Evolutionary conservation across 2,329 filamentous ascomycete genomes (phyloP).

Genomic region (Leptographium wingfieldii): DNA sequence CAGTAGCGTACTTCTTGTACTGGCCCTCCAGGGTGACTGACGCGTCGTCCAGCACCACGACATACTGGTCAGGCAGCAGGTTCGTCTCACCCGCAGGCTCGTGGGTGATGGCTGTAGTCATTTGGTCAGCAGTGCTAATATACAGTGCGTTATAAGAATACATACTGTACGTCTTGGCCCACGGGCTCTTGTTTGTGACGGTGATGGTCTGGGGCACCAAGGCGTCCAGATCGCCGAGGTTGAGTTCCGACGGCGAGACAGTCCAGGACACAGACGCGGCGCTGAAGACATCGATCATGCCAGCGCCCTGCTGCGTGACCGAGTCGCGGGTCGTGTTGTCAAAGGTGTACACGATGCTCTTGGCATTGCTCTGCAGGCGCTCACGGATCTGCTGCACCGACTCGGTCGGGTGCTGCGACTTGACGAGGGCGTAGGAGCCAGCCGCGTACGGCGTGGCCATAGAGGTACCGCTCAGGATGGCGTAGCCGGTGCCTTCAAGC

Average conservation of each 20-base stretch:
- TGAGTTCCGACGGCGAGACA: conserved; percentile 29
- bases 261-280: conserved; percentile 37
- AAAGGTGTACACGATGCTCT: conserved; percentile 34
- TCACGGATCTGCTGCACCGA: conserved; percentile 16
- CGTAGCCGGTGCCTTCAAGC: conserved; percentile 26
- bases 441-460: conserved; percentile 33
- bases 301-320: conserved; percentile 47
- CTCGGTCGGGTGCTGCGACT: conserved; percentile 17
- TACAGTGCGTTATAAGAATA: not conserved
- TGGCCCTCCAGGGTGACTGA: not conserved
- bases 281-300: conserved; percentile 46
- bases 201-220: conserved; percentile 38
- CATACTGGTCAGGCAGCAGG: not conserved
- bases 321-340: conserved; percentile 28
- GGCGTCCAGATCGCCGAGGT: conserved; percentile 24
- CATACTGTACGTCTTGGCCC: not conserved
- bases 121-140: not conserved
- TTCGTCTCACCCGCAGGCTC: not conserved
- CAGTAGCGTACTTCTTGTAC: conserved; percentile 22
- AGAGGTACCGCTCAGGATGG: conserved; percentile 39
- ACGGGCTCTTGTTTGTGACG: conserved; percentile 33
- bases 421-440: conserved; percentile 40
- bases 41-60: too few relatives aligned
- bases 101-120: not conserved
- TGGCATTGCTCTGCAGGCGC: conserved; percentile 14